Base-by-base conservation (phyloP, 495 filamentous ascomycete genomes). In the Penicillium egyptiacum region DNA sequence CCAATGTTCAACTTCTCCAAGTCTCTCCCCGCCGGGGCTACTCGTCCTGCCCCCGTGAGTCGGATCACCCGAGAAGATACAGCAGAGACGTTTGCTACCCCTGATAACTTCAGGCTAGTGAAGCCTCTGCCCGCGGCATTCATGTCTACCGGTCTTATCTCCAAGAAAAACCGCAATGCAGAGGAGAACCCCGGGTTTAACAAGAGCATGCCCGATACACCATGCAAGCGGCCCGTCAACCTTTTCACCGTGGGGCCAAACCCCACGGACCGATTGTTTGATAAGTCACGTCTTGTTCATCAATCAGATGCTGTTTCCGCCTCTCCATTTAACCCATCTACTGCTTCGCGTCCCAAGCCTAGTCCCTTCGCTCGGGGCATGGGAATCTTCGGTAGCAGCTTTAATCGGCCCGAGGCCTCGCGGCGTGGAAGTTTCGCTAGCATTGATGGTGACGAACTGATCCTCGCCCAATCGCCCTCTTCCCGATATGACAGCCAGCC, bases 121-220 rank as follows among this genome's bases (percentile, higher is more conserved):
- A 95, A 88, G 68, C 93, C 93, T 33, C 76, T 89, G 9, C 89
- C 90, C 31, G 86, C 87, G 19, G 93, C 91, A 11, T 97, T 97
- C 72, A 89, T 88, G 80, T 97, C 94, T 1, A 97, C 94, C 5
- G 94, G 94, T 28, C 75, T 98, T 43, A 88, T 98, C 33, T 96
- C 94, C 5, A 98, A 98, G 75, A 84, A 64, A 79, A 90, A 76
- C 67, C 87, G 73, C 74, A 82, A 70, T 74, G 78, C 77, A 3
- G 83, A 86, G 42, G 76, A 83, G 12, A 75, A 77, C 31, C 8
- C 12, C 41, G 19, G 41, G 1, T 69, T 69, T 47, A 65, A 53
- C 53, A 69, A 69, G 47, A 73, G 64, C 31, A 90, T 94, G 81
- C 94, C 95, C 0, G 94, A 98, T 67, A 98, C 94, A 16, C 94